These are phyloP conservation scores for Sisymbrium irio DNA, from an alignment of 345 rosid species.

Conservation along the genomic window DNA sequence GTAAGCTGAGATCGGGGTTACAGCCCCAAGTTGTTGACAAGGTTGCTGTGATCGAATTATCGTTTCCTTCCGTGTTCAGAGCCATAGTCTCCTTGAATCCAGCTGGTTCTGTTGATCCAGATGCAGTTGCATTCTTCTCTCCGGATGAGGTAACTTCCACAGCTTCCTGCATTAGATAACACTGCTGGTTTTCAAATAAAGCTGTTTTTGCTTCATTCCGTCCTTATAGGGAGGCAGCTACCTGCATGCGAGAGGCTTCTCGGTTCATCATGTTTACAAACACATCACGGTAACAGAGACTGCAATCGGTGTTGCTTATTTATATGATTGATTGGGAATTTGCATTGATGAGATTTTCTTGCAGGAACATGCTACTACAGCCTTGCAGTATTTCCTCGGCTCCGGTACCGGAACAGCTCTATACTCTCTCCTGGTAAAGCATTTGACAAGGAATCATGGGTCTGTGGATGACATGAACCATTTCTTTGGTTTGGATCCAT, in stretches of 20 bases:
- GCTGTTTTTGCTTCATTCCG: constrained; percentile 11
- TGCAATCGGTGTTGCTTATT: neutral
- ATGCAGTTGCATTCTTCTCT: constrained; percentile 94
- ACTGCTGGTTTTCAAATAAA: neutral
- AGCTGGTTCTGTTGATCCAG: constrained; percentile 84
- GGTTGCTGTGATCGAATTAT: constrained; percentile 70
- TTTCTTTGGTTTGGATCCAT: constrained; percentile 15
- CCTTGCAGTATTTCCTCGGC: constrained; percentile 74
- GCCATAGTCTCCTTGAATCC: constrained; percentile 86
- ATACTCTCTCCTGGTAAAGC: constrained; percentile 64
- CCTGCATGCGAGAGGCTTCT: constrained; percentile 73
- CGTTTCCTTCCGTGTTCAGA: constrained; percentile 73
- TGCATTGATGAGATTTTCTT: constrained; percentile 13
- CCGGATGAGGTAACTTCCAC: constrained; percentile 75
- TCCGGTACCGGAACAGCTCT: constrained; percentile 54
- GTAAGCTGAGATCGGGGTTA: constrained; percentile 52
- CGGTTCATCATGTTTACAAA: constrained; percentile 64
- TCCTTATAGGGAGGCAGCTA: constrained; percentile 76
- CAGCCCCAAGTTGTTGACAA: constrained; percentile 49
- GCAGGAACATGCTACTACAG: constrained; percentile 81
- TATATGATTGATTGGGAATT: constrained; percentile 12
- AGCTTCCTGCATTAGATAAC: neutral
- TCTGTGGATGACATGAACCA: constrained; percentile 11
- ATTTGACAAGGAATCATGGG: neutral
- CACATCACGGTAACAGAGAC: constrained; percentile 59